Evolutionary conservation across 176 grass and related monocot species (phyloP).

Genomic region (Musa troglodytarum): DNA sequence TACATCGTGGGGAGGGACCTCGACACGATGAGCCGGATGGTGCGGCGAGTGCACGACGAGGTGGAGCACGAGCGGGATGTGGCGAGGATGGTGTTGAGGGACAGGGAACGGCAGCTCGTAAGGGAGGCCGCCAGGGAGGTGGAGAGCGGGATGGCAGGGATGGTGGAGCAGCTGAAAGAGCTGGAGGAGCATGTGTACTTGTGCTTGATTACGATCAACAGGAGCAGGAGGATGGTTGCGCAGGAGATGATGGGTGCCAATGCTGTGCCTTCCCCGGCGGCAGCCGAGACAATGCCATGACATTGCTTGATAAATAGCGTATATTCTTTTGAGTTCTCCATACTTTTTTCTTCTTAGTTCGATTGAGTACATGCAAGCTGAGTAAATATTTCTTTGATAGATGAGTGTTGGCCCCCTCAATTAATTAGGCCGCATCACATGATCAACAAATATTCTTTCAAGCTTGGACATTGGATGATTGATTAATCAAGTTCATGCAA

Average conservation of each 20-base stretch:
- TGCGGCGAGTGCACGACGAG: slow-evolving; percentile 68
- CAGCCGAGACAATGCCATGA: background rate
- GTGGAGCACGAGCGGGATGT: slow-evolving; percentile 77
- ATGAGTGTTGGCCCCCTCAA: too few relatives aligned
- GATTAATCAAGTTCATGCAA: too few relatives aligned
- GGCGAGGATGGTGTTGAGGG: slow-evolving; percentile 41
- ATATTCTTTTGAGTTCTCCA: too few relatives aligned
- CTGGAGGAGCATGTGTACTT: slow-evolving; percentile 78
- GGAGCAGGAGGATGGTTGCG: slow-evolving; percentile 54
- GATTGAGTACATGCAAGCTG: too few relatives aligned
- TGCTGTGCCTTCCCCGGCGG: background rate
- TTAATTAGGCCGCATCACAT: too few relatives aligned
- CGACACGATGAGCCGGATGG: slow-evolving; percentile 79
- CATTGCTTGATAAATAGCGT: background rate
- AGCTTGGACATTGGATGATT: too few relatives aligned
- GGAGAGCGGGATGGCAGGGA: slow-evolving; percentile 39
- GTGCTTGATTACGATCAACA: slow-evolving; percentile 82
- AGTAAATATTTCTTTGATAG: too few relatives aligned
- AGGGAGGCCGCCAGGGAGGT: slow-evolving; percentile 19
- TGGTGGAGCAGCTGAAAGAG: slow-evolving; percentile 57
- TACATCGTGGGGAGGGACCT: slow-evolving; percentile 77
- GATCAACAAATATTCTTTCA: too few relatives aligned
- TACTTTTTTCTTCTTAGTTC: too few relatives aligned
- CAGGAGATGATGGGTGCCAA: background rate
- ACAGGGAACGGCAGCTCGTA: slow-evolving; percentile 10